Evolutionary conservation across 441 rosid genomes (phyloP).

Genomic region (Daphne laureola): DNA sequence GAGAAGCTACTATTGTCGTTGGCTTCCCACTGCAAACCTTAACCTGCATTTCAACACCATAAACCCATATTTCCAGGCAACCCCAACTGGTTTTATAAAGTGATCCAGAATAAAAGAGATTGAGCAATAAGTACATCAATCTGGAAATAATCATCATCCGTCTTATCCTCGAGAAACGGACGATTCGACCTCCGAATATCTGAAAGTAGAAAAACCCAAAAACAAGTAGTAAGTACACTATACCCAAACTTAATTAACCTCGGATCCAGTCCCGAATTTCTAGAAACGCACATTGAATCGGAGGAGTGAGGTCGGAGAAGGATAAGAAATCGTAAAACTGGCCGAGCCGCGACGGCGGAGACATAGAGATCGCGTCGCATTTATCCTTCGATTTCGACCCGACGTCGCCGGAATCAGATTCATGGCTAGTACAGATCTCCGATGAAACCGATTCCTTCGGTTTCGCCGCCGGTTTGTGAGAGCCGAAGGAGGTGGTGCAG

Average conservation of each 20-base stretch:
- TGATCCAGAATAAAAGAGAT: background rate
- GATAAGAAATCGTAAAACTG: conserved; percentile 74
- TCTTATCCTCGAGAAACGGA: conserved; percentile 71
- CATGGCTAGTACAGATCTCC: conserved; percentile 25
- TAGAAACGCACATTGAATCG: conserved; percentile 51
- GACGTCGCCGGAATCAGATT: conserved; percentile 18
- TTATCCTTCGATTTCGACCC: conserved; percentile 31
- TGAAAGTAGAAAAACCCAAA: conserved; percentile 19
- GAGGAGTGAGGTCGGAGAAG: conserved; percentile 57
- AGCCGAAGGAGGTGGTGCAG: conserved; percentile 58
- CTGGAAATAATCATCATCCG: conserved; percentile 76
- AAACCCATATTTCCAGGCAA: conserved; percentile 7
- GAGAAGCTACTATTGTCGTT: conserved; percentile 50
- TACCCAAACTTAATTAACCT: background rate
- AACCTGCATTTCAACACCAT: conserved; percentile 27
- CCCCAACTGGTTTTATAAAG: background rate
- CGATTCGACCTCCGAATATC: conserved; percentile 85
- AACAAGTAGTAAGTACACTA: background rate
- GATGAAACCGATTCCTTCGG: conserved; percentile 29
- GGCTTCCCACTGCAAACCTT: conserved; percentile 77
- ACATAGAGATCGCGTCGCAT: conserved; percentile 44
- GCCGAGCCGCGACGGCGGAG: conserved; percentile 65
- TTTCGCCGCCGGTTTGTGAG: conserved; percentile 38
- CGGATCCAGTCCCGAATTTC: background rate
- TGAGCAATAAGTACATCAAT: conserved; percentile 60